These are phyloP conservation scores for Nemania serpens DNA, from an alignment of 2,329 filamentous ascomycete species.

Conservation along the genomic window DNA sequence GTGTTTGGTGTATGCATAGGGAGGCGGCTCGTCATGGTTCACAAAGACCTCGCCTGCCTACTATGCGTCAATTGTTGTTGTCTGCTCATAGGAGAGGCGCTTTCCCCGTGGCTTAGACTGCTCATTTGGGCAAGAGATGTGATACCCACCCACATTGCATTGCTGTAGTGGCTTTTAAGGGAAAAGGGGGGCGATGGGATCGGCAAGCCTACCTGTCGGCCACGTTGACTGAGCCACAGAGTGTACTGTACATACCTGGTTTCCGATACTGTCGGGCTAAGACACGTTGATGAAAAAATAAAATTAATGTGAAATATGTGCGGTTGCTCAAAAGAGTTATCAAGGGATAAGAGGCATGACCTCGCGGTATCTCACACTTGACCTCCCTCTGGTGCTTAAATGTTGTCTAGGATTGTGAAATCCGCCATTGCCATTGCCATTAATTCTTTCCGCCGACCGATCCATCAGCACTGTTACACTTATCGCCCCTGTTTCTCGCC, in stretches of 20 bases:
- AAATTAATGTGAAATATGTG: constrained; percentile 15
- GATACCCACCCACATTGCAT: constrained; percentile 9
- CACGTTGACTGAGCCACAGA: constrained; percentile 15
- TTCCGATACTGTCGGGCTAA: constrained; percentile 30
- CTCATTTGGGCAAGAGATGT: constrained; percentile 8
- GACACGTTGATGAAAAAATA: constrained; percentile 31
- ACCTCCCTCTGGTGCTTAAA: no score
- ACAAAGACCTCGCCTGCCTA: constrained; percentile 10
- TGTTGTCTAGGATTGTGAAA: not conserved
- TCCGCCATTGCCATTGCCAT: not conserved
- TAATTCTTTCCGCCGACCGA: not conserved
- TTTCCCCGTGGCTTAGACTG: constrained; percentile 8
- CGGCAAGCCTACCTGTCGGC: constrained; percentile 13
- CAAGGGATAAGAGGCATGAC: no score
- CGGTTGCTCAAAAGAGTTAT: no score
- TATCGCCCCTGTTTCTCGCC: not conserved
- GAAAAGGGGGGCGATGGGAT: constrained; percentile 8
- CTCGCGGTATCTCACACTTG: no score
- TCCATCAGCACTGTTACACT: no score
- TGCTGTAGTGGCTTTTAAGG: constrained; percentile 21
- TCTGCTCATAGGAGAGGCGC: constrained; percentile 8
- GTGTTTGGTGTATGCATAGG: constrained; percentile 27
- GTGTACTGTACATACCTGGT: constrained; percentile 39
- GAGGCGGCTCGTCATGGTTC: constrained; percentile 26
- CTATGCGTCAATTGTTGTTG: constrained; percentile 12